Evolutionary conservation across 306 rosid species (phyloP).

Genomic region (Sechiopsis laciniata): DNA sequence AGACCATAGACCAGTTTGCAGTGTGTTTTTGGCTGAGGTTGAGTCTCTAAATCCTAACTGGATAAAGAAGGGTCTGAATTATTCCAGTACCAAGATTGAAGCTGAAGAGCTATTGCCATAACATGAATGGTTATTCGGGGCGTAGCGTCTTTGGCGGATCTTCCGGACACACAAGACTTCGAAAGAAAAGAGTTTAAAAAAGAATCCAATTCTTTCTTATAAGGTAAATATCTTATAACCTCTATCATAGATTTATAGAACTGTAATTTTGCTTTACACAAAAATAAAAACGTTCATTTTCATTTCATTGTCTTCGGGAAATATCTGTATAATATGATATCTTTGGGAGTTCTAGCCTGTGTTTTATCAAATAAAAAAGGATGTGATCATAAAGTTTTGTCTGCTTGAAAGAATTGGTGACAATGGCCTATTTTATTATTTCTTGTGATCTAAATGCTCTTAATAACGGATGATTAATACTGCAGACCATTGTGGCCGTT

Average conservation of each 20-base stretch:
- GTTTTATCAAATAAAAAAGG: conserved; percentile 8
- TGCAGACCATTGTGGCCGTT: conserved; percentile 12
- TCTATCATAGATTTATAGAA: neutral
- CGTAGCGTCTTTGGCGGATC: conserved; percentile 42
- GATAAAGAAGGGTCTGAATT: conserved; percentile 63
- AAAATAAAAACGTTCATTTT: neutral
- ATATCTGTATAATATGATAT: neutral
- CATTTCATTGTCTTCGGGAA: conserved; percentile 11
- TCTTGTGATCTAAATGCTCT: neutral
- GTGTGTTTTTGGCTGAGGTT: conserved; percentile 72
- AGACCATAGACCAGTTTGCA: conserved; percentile 90
- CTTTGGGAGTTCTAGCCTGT: neutral
- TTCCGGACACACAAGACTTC: neutral
- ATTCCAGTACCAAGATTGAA: neutral
- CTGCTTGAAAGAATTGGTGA: conserved; percentile 7
- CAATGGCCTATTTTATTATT: neutral
- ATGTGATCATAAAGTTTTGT: conserved; percentile 9
- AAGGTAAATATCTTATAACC: neutral
- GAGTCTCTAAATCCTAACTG: conserved; percentile 59
- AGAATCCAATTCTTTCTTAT: neutral
- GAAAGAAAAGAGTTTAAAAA: no score
- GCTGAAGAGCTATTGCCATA: conserved; percentile 36
- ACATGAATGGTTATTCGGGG: conserved; percentile 43
- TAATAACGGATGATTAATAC: conserved; percentile 11
- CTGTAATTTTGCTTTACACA: conserved; percentile 23